A percentile compares a stretch with the other conserved stretches of the same genome.
Evolutionary conservation across 1,284 basidiomycete genomes (phyloP).

Genomic region (Pseudozyma flocculosa): DNA sequence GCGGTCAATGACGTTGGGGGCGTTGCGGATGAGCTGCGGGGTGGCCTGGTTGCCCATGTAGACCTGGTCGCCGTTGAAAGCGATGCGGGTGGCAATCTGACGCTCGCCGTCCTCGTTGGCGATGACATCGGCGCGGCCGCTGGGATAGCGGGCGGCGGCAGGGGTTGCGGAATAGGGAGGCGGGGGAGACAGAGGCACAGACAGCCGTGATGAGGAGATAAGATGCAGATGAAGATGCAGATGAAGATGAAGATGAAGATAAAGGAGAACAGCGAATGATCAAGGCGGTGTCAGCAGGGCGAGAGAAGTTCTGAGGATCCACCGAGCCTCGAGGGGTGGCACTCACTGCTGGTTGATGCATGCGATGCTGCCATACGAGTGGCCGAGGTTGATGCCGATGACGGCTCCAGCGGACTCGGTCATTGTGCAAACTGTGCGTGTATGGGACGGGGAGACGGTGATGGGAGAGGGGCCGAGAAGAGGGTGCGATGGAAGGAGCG

Average conservation of each 20-base stretch:
- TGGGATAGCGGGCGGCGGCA: too few species aligned
- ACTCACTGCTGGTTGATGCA: conserved; percentile 83
- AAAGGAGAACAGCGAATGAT: too few species aligned
- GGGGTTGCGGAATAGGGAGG: not conserved
- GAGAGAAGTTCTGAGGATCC: too few species aligned
- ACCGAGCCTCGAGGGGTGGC: too few species aligned
- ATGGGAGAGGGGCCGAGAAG: not conserved
- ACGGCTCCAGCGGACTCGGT: conserved; percentile 58
- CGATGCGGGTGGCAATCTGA: conserved; percentile 91
- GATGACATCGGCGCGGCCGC: conserved; percentile 64
- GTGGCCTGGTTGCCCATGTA: conserved; percentile 96
- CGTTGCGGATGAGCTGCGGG: conserved; percentile 91
- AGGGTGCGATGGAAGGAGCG: not conserved
- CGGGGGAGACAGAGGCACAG: not conserved
- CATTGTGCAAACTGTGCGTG: conserved; percentile 34
- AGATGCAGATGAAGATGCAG: too few species aligned
- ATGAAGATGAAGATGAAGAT: too few species aligned
- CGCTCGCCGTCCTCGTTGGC: conserved; percentile 98
- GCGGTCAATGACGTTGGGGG: conserved; percentile 87
- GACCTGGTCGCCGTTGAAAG: conserved; percentile 70
- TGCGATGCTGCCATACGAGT: conserved; percentile 91
- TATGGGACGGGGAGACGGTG: not conserved
- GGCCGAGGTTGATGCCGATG: conserved; percentile 95
- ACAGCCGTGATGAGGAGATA: too few species aligned
- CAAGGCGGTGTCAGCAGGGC: too few species aligned